Conservation (phyloP, 2,329 filamentous ascomycete genomes). For the Aspergillus tubingensis region DNA sequence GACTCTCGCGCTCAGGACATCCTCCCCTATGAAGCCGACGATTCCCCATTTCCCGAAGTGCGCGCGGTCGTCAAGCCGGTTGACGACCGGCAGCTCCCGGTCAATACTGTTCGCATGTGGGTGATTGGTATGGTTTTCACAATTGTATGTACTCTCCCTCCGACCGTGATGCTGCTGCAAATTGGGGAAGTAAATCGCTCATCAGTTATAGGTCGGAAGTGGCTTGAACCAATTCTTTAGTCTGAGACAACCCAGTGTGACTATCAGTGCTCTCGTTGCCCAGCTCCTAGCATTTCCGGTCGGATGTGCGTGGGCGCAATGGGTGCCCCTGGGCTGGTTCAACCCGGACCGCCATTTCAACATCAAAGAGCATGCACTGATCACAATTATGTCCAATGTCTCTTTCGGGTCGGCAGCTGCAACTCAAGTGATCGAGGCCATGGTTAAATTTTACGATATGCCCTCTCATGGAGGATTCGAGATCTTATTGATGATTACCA, state of each 20-base stretch:
- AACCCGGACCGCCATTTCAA: conserved; percentile 48
- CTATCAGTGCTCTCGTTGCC: conserved; percentile 41
- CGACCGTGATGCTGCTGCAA: neutral
- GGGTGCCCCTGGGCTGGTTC: conserved; percentile 42
- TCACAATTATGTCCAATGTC: conserved; percentile 51
- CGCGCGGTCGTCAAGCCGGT: conserved; percentile 39
- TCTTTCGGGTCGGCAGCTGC: conserved; percentile 49
- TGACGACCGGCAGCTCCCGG: conserved; percentile 34
- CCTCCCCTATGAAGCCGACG: conserved; percentile 38
- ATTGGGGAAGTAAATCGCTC: neutral
- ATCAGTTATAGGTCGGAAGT: conserved; percentile 33
- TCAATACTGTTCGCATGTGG: conserved; percentile 42
- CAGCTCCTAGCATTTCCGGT: conserved; percentile 51
- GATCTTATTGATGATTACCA: conserved; percentile 61
- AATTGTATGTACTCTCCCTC: conserved; percentile 29
- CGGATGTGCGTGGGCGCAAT: conserved; percentile 42
- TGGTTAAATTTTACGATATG: conserved; percentile 57
- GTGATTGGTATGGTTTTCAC: conserved; percentile 41
- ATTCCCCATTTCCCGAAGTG: conserved; percentile 44
- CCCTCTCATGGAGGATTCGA: conserved; percentile 62
- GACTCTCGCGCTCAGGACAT: conserved; percentile 36
- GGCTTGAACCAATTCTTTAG: conserved; percentile 45
- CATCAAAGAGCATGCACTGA: conserved; percentile 45
- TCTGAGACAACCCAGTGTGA: conserved; percentile 41
- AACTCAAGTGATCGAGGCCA: conserved; percentile 41